Base-by-base conservation (phyloP, 768 basidiomycete species). In the Mycena rebaudengoi region DNA sequence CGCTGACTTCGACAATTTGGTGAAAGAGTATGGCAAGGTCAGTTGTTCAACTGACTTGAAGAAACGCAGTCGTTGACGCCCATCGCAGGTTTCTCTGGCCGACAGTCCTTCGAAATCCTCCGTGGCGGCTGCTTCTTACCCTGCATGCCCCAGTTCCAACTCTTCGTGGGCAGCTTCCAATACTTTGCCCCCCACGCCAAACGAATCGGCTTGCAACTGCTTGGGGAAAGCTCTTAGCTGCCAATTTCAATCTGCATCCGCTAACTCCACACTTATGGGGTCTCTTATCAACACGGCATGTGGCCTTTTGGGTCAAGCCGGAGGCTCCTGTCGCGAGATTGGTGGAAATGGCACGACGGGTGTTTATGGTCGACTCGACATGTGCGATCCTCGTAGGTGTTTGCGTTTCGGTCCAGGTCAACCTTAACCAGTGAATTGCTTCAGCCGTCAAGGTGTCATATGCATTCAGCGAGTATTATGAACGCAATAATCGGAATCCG, bases 141-240 rank as follows among this genome's bases (percentile, higher is more conserved):
- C 88, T 29, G 69, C 82, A 35, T 97, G 95, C 79, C 90, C 94
- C 21, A 65, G 83, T 13, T 71, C 84, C 57, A 51, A 33, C 41
- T 88, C 84, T 66, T 74, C 82, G 16, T 88, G 90, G 76, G 76
- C 86, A 33, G 92, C 90, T 30, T 89, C 89, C 7, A 83, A 82
- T 2, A 88, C 81, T 7, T 80, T 97, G 26, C 95, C 95, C 16
- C 88, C 90, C 0, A 98, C 95, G 4, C 95, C 96, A 1, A 89
- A 92, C 74, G 84, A 89, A 48, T 77, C 83, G 20, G 90, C 90
- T 13, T 98, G 95, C 76, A 77, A 82, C 55, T 98, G 95, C 74
- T 71, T 96, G 69, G 83, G 87, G 73, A 78, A 75, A 51, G 82
- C 83, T 14, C 82, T 96, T 55, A 85, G 87, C 66, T 98, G 95